Evolutionary conservation across 306 rosid species (phyloP), one percentile per base, ranked within the genome.

Genomic region (Sechiopsis laciniata): DNA sequence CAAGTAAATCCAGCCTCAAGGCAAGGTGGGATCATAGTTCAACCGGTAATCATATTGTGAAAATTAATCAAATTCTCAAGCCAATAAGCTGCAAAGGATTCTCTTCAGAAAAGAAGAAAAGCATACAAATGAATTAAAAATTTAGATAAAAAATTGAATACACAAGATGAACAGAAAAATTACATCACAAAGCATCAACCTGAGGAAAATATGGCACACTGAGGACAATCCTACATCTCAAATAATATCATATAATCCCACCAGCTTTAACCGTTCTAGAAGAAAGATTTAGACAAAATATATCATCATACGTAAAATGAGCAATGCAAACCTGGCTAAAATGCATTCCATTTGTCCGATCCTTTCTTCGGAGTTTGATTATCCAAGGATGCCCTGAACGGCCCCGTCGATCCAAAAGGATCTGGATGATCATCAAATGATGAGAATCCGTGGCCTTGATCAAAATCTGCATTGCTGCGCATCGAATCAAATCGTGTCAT

Each of bases 291-390:
- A 77, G 64, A 74, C 75, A 54, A 45, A 21, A 51, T 51, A 63
- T 65, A 78, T 46, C 76, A 42, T 60, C 46, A 42, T 42, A 71
- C 65, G 68, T 73, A 72, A 72, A 14, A 57, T 42, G 35, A 42
- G 71, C 58, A 10, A 14, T 60, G 8, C 37, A 72, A 54, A 81
- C 72, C 72, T 79, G 53, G 73, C 91, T 95, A 91, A 80, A 94
- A 91, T 4, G 92, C 92, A 78, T 89, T 91, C 99, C 97, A 94
- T 77, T 77, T 82, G 79, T 89, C 92, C 12, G 96, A 83, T 67
- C 79, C 89, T 81, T 68, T 84, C 78, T 82, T 84, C 0, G 96
- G 92, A 77, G 88, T 89, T 82, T 91, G 90, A 84, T 76, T 77
- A 37, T 91, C 97, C 53, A 84, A 71, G 65, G 92, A 88, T 11